These are phyloP conservation scores for Linum trigynum DNA, from an alignment of 345 rosid species.

Conservation along the genomic window DNA sequence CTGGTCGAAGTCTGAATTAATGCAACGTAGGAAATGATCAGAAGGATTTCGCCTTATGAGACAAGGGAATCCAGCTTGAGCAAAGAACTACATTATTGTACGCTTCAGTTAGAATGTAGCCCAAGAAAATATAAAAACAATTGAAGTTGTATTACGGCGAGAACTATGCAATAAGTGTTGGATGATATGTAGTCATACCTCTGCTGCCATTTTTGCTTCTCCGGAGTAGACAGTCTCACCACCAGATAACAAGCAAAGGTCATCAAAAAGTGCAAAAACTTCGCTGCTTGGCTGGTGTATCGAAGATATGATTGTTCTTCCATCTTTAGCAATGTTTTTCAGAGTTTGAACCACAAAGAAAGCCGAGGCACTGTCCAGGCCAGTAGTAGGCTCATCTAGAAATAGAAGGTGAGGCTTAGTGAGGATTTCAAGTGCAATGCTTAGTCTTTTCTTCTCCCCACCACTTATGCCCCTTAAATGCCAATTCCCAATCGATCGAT, in stretches of 20 bases:
- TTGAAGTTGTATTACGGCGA: background rate
- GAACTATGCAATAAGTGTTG: background rate
- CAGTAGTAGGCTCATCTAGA: slow-evolving; percentile 71
- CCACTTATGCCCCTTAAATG: slow-evolving; percentile 72
- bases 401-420: slow-evolving; percentile 50
- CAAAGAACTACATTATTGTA: slow-evolving; percentile 5
- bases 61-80: slow-evolving; percentile 5
- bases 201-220: slow-evolving; percentile 51
- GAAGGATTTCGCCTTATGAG: slow-evolving; percentile 1
- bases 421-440: slow-evolving; percentile 63
- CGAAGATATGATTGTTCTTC: slow-evolving; percentile 51
- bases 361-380: slow-evolving; percentile 73
- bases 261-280: slow-evolving; percentile 67
- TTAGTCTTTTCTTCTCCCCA: slow-evolving; percentile 67
- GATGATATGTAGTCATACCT: slow-evolving; percentile 26
- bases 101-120: background rate
- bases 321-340: slow-evolving; percentile 51
- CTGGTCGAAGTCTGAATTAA: slow-evolving; percentile 10
- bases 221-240: slow-evolving; percentile 69
- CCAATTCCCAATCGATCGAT: slow-evolving; percentile 56
- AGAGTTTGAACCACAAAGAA: slow-evolving; percentile 56
- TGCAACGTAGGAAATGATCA: slow-evolving; percentile 3
- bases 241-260: slow-evolving; percentile 54
- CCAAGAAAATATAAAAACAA: background rate
- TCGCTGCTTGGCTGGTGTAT: slow-evolving; percentile 81